Evolutionary conservation across 495 filamentous ascomycete species (phyloP).

Genomic region (Penicillium herquei): DNA sequence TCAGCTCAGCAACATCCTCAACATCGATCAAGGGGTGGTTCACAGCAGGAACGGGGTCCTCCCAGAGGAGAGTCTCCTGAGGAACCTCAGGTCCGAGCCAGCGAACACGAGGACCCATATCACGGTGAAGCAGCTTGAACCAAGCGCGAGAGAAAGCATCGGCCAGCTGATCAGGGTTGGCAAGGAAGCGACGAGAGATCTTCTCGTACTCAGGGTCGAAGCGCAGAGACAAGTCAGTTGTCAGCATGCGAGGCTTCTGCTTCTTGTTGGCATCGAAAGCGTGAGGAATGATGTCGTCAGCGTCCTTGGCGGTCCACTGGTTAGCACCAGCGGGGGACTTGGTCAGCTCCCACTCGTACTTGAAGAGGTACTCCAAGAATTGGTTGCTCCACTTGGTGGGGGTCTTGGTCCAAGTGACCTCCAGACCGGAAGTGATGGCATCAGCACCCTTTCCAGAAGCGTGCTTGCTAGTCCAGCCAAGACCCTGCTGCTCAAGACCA

Average conservation of each 20-base stretch:
- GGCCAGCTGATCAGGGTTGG: slow-evolving; percentile 61
- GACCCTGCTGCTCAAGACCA: slow-evolving; percentile 58
- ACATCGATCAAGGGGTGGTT: slow-evolving; percentile 56
- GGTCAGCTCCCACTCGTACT: slow-evolving; percentile 72
- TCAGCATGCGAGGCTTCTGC: slow-evolving; percentile 66
- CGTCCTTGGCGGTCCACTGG: slow-evolving; percentile 70
- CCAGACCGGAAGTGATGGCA: slow-evolving; percentile 69
- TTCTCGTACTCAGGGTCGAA: slow-evolving; percentile 70
- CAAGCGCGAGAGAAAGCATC: slow-evolving; percentile 67
- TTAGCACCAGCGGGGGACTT: slow-evolving; percentile 72
- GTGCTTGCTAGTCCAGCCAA: slow-evolving; percentile 64
- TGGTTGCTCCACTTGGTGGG: slow-evolving; percentile 67
- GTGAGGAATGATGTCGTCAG: slow-evolving; percentile 63
- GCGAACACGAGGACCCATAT: slow-evolving; percentile 65
- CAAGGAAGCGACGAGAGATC: slow-evolving; percentile 65
- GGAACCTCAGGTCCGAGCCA: slow-evolving; percentile 71
- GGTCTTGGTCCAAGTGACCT: slow-evolving; percentile 71
- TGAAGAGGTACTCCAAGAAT: slow-evolving; percentile 70
- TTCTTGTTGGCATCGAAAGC: slow-evolving; percentile 63
- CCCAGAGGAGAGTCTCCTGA: slow-evolving; percentile 59
- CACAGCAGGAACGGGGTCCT: slow-evolving; percentile 59
- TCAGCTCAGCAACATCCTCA: slow-evolving; percentile 57
- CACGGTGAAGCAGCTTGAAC: slow-evolving; percentile 78
- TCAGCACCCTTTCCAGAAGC: slow-evolving; percentile 60
- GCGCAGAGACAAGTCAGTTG: slow-evolving; percentile 67